Percentiles rank a stretch among this genome's conserved stretches.
These are phyloP conservation scores for Antrodiella citrinella DNA, from an alignment of 768 basidiomycete genomes.

Conservation along the genomic window DNA sequence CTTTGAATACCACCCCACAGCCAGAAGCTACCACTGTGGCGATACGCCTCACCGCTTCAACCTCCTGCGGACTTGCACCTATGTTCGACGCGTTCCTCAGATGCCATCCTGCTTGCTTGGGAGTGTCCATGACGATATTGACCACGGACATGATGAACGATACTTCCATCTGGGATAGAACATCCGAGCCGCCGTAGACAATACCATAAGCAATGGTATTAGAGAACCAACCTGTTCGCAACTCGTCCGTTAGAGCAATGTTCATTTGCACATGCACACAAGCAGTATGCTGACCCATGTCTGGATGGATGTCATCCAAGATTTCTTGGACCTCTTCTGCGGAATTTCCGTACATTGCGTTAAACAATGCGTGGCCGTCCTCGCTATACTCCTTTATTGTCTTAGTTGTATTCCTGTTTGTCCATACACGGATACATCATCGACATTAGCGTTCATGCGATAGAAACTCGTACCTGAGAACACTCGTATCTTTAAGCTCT, in stretches of 20 bases:
- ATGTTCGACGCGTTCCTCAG: constrained; percentile 45
- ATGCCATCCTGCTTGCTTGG: constrained; percentile 62
- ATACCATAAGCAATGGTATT: constrained; percentile 49
- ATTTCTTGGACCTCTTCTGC: constrained; percentile 38
- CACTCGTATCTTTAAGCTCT: constrained; percentile 38
- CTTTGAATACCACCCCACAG: too few relatives aligned
- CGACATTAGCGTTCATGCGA: neutral
- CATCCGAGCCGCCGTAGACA: constrained; percentile 40
- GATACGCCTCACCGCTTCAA: constrained; percentile 45
- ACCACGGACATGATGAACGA: constrained; percentile 55
- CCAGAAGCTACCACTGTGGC: constrained; percentile 46
- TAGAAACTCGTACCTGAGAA: constrained; percentile 32
- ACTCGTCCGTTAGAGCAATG: neutral
- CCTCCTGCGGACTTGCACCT: constrained; percentile 47
- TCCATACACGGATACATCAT: neutral
- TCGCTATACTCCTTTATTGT: constrained; percentile 36
- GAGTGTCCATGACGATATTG: constrained; percentile 53
- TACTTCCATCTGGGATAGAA: constrained; percentile 44
- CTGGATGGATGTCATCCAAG: constrained; percentile 48
- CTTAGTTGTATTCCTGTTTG: constrained; percentile 31
- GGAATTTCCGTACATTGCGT: constrained; percentile 48
- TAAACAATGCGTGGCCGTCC: constrained; percentile 37
- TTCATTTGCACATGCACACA: neutral
- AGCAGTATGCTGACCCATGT: constrained; percentile 42
- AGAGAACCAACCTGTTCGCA: constrained; percentile 44